phyloP scores from a whole-genome alignment of 495 filamentous ascomycete species.

The Xylaria curta region DNA sequence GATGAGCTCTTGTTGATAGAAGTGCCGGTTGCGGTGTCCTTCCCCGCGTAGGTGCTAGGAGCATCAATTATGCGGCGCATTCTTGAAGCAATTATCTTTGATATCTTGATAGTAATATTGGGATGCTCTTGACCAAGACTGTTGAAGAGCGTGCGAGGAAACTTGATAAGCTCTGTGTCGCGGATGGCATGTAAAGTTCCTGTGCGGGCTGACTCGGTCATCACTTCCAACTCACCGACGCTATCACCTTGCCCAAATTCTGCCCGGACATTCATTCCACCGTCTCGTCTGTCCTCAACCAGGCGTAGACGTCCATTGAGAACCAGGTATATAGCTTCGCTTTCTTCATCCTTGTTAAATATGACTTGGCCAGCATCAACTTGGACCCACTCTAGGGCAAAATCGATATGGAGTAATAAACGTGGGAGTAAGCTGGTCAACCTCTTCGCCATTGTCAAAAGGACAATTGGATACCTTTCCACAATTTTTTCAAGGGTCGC shows the following conservation, averaged over 20 bases:
- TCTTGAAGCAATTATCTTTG: constrained; percentile 94
- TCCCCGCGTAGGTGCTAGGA: constrained; percentile 58
- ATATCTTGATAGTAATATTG: constrained; percentile 98
- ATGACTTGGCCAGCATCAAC: constrained; percentile 94
- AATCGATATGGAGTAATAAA: constrained; percentile 96
- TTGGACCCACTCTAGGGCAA: constrained; percentile 97
- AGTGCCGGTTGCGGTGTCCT: constrained; percentile 57
- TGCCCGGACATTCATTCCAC: constrained; percentile 85
- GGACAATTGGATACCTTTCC: constrained; percentile 87
- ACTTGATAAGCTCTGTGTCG: constrained; percentile 94
- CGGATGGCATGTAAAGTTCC: constrained; percentile 94
- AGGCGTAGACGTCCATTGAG: constrained; percentile 88
- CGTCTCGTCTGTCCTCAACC: constrained; percentile 77
- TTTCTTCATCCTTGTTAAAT: constrained; percentile 92
- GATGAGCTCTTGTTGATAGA: constrained; percentile 75
- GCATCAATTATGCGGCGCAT: constrained; percentile 91
- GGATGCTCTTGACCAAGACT: constrained; percentile 96
- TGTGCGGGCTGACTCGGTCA: constrained; percentile 89
- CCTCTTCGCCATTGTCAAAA: constrained; percentile 94
- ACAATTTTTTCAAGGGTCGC: constrained; percentile 88
- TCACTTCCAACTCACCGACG: constrained; percentile 94
- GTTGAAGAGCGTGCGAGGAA: constrained; percentile 95
- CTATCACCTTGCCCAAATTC: constrained; percentile 98
- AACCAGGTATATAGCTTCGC: constrained; percentile 97
- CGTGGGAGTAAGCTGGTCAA: constrained; percentile 87